Base-by-base conservation (phyloP, 2,329 filamentous ascomycete genomes). In the Calonectria hongkongensis region DNA sequence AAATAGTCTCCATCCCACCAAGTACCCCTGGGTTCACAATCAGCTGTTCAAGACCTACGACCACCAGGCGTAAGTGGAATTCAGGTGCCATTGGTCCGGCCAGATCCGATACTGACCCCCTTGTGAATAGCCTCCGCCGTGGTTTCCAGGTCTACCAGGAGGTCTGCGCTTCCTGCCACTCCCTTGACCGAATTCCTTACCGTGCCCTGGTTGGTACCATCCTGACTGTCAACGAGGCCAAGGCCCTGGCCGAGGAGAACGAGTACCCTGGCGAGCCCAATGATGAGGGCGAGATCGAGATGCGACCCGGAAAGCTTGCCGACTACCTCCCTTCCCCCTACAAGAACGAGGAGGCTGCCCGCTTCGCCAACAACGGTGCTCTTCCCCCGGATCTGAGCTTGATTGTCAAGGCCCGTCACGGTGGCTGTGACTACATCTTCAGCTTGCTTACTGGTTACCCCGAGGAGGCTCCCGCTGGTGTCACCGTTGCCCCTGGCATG, bases 111-210 rank as follows among this genome's bases (percentile, higher is more conserved):
- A 47, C 73, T 80, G 65, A 36, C 74, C 48, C 21, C 50, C 25
- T 33, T 60, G 54, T 63, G 15, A 30, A 60, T 79, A 98, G 96
- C 82, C 95, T 99, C 79, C 97, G 97, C 86, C 96, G 97, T 89
- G 97, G 97, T 88, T 99, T 98, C 92, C 96, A 98, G 89, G 97
- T 99, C 84, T 99, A 99, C 91, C 95, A 94, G 81, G 97, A 99
- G 89, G 97, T 99, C 83, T 99, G 97, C 91, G 92, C 96, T 75
- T 95, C 95, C 81, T 99, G 97, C 92, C 97, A 99, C 91, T 99
- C 97, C 76, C 93, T 99, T 76, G 93, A 90, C 87, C 95, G 97
- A 89, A 92, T 99, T 73, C 96, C 97, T 73, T 99, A 97, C 92
- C 95, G 97, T 86, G 84, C 94, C 72, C 91, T 98, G 75, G 97